A percentile compares a stretch with the other conserved stretches of the same genome.
phyloP scores from a whole-genome alignment of 257 asterid genomes.

The Oldenlandia corymbosa region DNA sequence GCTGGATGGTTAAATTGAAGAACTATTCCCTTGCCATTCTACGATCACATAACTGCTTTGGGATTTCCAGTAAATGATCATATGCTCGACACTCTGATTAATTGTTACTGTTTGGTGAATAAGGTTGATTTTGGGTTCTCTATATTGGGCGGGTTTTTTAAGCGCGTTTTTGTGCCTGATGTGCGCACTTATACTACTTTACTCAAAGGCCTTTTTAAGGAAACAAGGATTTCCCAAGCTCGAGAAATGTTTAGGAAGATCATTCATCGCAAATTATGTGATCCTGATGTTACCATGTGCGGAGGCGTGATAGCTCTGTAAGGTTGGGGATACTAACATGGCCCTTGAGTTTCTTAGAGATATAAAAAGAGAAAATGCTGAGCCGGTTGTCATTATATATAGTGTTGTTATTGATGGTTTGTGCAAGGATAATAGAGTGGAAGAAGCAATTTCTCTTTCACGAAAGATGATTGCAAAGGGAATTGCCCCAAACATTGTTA shows the following conservation, averaged over 20 bases:
- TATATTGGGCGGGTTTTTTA: constrained; percentile 20
- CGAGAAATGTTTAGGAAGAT: constrained; percentile 26
- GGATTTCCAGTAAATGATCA: constrained; percentile 5
- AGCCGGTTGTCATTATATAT: constrained; percentile 9
- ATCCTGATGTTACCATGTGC: constrained; percentile 6
- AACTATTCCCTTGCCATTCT: constrained; percentile 6
- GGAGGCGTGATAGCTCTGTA: constrained; percentile 26
- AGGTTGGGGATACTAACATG: constrained; percentile 20
- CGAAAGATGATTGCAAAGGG: constrained; percentile 6
- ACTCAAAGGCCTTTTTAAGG: constrained; percentile 24
- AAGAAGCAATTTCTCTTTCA: constrained; percentile 13
- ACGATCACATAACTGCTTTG: constrained; percentile 1
- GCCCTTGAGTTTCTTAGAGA: constrained; percentile 17
- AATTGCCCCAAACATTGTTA: constrained; percentile 1
- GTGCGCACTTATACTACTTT: constrained; percentile 19
- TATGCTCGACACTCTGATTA: constrained; percentile 8
- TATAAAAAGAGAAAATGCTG: constrained; percentile 3
- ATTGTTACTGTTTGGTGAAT: constrained; percentile 18
- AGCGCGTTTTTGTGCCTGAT: constrained; percentile 23
- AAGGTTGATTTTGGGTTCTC: constrained; percentile 24
- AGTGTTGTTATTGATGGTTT: constrained; percentile 19
- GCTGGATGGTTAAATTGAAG: not conserved
- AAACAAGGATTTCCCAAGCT: constrained; percentile 18
- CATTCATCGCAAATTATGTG: constrained; percentile 17
- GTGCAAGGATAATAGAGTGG: constrained; percentile 26